These are phyloP conservation scores for Diaporthe batatas DNA, from an alignment of 2,329 filamentous ascomycete genomes.

Conservation along the genomic window DNA sequence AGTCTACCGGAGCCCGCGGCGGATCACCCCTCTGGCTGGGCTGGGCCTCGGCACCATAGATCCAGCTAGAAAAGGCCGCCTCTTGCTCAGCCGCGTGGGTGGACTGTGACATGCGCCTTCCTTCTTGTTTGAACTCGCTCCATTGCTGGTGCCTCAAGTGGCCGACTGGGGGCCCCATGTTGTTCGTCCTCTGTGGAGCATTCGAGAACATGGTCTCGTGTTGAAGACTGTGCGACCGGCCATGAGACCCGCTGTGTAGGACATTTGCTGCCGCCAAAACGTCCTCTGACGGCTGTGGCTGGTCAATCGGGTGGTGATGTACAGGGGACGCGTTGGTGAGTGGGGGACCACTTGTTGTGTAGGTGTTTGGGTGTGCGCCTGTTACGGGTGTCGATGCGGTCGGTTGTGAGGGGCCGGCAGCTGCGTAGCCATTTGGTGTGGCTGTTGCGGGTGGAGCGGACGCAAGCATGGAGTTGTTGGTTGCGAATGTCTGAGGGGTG, in stretches of 20 bases:
- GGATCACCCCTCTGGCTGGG: conserved; percentile 52
- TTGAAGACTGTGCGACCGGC: conserved; percentile 44
- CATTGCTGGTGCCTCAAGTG: conserved; percentile 59
- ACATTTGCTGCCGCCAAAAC: conserved; percentile 70
- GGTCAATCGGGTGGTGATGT: conserved; percentile 46
- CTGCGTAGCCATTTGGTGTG: conserved; percentile 29
- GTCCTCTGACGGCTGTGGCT: conserved; percentile 62
- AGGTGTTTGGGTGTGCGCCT: not conserved
- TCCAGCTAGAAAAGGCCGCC: conserved; percentile 31
- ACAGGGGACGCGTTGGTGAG: conserved; percentile 42
- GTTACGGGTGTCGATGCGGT: conserved; percentile 18
- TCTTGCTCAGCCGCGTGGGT: conserved; percentile 50
- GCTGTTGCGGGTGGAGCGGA: conserved; percentile 21
- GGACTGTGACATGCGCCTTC: conserved; percentile 49
- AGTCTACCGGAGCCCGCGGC: conserved; percentile 52
- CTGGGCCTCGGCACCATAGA: conserved; percentile 28
- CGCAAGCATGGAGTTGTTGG: conserved; percentile 13
- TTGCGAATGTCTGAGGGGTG: conserved; percentile 32
- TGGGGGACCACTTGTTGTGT: conserved; percentile 5
- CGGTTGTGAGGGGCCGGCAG: conserved; percentile 23
- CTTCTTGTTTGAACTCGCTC: conserved; percentile 58
- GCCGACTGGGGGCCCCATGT: conserved; percentile 52
- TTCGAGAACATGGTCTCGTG: conserved; percentile 44
- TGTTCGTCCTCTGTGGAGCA: conserved; percentile 18
- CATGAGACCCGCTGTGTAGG: conserved; percentile 59